Evolutionary conservation across 371 early-diverging fungal genomes (phyloP).

Genomic region (Mucor ambiguus): DNA sequence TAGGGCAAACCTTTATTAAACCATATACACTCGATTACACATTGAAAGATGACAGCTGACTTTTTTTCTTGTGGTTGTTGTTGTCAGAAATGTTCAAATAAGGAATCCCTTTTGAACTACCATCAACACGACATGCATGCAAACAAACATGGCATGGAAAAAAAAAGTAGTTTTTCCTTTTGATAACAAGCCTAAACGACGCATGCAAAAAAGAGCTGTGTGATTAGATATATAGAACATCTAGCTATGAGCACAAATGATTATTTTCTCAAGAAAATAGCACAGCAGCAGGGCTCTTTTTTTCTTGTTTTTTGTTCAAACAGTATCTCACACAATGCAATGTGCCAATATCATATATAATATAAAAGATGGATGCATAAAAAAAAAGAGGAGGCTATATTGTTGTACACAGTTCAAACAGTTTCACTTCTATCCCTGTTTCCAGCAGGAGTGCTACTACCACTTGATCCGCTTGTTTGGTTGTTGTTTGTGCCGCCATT

Average conservation of each 20-base stretch:
- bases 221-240: not conserved
- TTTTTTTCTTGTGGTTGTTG: not conserved
- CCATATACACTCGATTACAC: not conserved
- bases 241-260: not conserved
- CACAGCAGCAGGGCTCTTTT: too few relatives aligned
- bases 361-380: not conserved
- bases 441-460: not conserved
- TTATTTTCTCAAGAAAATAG: not conserved
- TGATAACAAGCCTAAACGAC: not conserved
- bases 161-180: constrained; percentile 1
- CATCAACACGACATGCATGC: not conserved
- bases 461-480: constrained; percentile 3
- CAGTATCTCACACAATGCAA: not conserved
- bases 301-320: too few relatives aligned
- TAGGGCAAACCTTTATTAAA: not conserved
- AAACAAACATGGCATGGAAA: constrained; percentile 1
- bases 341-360: not conserved
- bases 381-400: not conserved
- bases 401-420: constrained; percentile 5
- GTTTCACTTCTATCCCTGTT: constrained; percentile 21
- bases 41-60: constrained; percentile 2
- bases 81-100: constrained; percentile 1
- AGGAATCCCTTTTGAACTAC: not conserved
- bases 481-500: not conserved
- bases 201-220: not conserved